phyloP scores from a whole-genome alignment of 2,329 filamentous ascomycete species.

The Aspergillus thermomutatus region DNA sequence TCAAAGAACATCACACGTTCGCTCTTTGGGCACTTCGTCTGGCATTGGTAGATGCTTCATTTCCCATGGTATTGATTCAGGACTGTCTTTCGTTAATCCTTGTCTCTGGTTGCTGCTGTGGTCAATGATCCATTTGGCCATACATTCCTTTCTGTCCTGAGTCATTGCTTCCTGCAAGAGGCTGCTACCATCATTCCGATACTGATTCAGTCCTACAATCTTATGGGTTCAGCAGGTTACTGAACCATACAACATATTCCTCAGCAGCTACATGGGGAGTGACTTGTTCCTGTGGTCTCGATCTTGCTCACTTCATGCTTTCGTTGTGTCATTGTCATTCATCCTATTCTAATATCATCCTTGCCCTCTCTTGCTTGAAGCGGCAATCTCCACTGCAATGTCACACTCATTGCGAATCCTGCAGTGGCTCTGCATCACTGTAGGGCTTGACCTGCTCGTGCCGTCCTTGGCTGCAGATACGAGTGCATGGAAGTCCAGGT shows the following conservation, averaged over 20 bases:
- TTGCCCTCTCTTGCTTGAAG: neutral
- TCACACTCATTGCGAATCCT: neutral
- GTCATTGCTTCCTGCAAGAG: neutral
- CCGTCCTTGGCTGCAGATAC: slow-evolving; percentile 22
- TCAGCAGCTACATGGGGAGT: neutral
- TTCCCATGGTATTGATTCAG: neutral
- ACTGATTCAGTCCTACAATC: neutral
- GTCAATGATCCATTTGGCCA: neutral
- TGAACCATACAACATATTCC: neutral
- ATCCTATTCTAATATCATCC: neutral
- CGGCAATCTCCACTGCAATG: neutral
- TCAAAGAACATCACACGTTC: neutral
- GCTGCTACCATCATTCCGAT: neutral
- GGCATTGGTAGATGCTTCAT: neutral
- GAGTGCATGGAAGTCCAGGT: slow-evolving; percentile 39
- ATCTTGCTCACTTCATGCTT: neutral
- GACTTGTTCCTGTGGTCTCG: neutral
- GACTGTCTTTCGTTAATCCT: neutral
- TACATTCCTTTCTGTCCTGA: neutral
- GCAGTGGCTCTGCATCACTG: slow-evolving; percentile 6
- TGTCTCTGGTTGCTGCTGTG: neutral
- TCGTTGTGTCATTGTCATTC: neutral
- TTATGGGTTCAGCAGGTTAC: neutral
- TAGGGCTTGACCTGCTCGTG: slow-evolving; percentile 4
- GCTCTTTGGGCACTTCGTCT: neutral